Conservation (phyloP, 257 asterid genomes). For the Gynochthodes officinalis region DNA sequence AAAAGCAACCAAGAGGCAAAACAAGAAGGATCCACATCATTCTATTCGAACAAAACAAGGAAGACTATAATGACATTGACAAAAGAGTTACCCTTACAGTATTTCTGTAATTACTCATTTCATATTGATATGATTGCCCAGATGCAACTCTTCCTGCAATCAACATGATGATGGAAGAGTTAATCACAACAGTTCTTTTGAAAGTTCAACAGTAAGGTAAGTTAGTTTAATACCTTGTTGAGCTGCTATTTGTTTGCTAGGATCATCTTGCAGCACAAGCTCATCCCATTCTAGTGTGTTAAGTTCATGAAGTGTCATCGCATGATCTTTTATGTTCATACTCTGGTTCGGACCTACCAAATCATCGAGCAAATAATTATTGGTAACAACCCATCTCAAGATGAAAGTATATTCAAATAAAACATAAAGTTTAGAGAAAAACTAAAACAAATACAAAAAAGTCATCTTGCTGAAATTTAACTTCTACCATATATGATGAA, state of each 20-base stretch:
- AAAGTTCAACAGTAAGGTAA: slow-evolving; percentile 1
- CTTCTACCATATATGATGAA: neutral
- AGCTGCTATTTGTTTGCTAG: slow-evolving; percentile 41
- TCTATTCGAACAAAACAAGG: neutral
- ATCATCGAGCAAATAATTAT: slow-evolving; percentile 22
- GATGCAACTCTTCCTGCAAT: slow-evolving; percentile 48
- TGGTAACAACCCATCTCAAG: slow-evolving; percentile 17
- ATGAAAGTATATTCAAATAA: neutral
- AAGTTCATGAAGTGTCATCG: slow-evolving; percentile 74
- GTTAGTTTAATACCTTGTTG: slow-evolving; percentile 51
- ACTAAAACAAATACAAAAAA: neutral
- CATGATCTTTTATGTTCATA: slow-evolving; percentile 49
- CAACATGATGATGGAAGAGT: slow-evolving; percentile 14
- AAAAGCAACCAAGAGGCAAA: neutral
- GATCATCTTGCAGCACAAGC: slow-evolving; percentile 66
- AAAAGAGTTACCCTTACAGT: slow-evolving; percentile 44
- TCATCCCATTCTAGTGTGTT: slow-evolving; percentile 99
- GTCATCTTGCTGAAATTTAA: neutral
- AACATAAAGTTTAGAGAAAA: neutral
- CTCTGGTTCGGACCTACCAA: slow-evolving; percentile 51
- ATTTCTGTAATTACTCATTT: slow-evolving; percentile 32
- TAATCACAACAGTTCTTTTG: slow-evolving; percentile 6
- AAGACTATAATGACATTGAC: neutral
- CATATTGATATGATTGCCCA: slow-evolving; percentile 44
- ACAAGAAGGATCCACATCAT: neutral